Conservation (phyloP, 768 basidiomycete genomes). For the Clathrus columnatus region DNA sequence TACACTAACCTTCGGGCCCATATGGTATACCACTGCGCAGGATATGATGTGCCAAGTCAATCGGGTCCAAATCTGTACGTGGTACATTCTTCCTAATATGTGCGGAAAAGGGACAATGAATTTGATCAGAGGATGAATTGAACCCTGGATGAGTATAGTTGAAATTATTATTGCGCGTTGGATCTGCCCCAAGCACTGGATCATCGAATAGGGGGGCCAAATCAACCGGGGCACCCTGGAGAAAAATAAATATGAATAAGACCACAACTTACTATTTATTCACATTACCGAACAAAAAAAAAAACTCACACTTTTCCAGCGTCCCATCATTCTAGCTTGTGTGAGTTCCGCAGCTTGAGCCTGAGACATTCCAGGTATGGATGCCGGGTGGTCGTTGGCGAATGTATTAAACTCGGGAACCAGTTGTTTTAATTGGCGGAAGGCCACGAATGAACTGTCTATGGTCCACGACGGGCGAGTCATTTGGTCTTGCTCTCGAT, state of each 20-base stretch:
- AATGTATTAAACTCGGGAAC: constrained; percentile 28
- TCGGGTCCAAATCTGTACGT: constrained; percentile 16
- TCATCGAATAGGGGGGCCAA: constrained; percentile 37
- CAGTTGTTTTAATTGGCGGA: constrained; percentile 34
- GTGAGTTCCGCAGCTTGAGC: constrained; percentile 19
- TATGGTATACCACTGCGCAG: constrained; percentile 29
- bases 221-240: constrained; percentile 35
- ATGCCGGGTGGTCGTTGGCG: constrained; percentile 16
- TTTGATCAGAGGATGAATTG: constrained; percentile 13
- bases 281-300: background rate
- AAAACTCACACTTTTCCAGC: constrained; percentile 22
- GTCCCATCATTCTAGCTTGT: constrained; percentile 32
- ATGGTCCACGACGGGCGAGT: constrained; percentile 34
- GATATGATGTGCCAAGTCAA: constrained; percentile 18
- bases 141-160: constrained; percentile 22
- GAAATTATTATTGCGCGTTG: constrained; percentile 35
- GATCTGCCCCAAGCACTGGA: constrained; percentile 26
- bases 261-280: constrained; percentile 16
- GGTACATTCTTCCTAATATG: constrained; percentile 41
- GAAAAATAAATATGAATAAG: background rate
- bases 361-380: constrained; percentile 13
- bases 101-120: constrained; percentile 36
- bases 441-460: constrained; percentile 45
- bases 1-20: constrained; percentile 20
- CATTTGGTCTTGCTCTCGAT: constrained; percentile 4